Percentiles rank a stretch among this genome's conserved stretches.
phyloP scores from a whole-genome alignment of 805 yeast genomes.

The Spathaspora passalidarum region DNA sequence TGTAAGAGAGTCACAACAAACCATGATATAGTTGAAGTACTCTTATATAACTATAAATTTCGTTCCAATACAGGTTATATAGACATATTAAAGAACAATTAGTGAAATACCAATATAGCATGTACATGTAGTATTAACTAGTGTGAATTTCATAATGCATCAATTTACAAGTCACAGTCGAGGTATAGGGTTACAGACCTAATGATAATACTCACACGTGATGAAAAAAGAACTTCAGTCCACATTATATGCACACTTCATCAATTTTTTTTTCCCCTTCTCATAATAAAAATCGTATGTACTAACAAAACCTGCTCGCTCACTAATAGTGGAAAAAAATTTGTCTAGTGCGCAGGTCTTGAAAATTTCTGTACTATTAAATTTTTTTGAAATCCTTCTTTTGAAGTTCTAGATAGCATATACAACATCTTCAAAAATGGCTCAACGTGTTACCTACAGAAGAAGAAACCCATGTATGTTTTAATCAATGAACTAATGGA shows the following conservation, averaged over 20 bases:
- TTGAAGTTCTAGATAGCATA: constrained; percentile 13
- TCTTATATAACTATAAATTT: too few species aligned
- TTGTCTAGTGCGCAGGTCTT: constrained; percentile 1
- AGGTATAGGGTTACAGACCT: neutral
- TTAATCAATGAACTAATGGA: constrained; percentile 2
- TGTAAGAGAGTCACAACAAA: constrained; percentile 2
- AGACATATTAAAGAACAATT: too few species aligned
- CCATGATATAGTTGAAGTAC: too few species aligned
- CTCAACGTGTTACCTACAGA: constrained; percentile 99
- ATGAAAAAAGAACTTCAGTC: neutral
- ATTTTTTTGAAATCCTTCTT: constrained; percentile 10
- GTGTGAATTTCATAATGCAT: too few species aligned
- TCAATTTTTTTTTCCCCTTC: neutral
- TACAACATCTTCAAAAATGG: constrained; percentile 62
- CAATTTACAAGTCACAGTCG: neutral
- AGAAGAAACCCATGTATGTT: constrained; percentile 89
- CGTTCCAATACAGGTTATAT: neutral
- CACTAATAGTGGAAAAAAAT: neutral
- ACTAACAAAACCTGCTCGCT: neutral
- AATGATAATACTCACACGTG: neutral
- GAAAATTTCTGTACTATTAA: neutral
- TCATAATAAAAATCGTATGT: too few species aligned
- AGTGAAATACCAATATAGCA: too few species aligned
- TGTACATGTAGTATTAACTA: neutral
- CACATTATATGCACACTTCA: constrained; percentile 2